Percentiles rank a stretch among this genome's conserved stretches.
These are phyloP conservation scores for Suillus brevipes DNA, from an alignment of 768 basidiomycete species.

Conservation along the genomic window DNA sequence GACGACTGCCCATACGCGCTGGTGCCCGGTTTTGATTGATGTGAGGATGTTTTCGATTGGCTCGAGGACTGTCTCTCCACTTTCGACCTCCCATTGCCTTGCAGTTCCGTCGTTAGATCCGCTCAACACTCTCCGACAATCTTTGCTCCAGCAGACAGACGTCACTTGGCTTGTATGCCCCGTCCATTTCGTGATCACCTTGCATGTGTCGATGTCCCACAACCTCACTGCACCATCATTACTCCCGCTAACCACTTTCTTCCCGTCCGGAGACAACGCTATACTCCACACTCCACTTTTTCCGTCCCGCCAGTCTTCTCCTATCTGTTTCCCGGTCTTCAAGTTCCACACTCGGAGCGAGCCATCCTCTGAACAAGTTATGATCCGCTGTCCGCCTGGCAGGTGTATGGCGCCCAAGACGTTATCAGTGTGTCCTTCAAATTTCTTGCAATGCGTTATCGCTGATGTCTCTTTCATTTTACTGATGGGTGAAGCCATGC, in stretches of 20 bases:
- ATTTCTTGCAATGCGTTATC: not conserved
- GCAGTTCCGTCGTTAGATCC: not conserved
- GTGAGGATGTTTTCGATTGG: no score
- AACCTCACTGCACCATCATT: not conserved
- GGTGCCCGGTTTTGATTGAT: not conserved
- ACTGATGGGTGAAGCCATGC: not conserved
- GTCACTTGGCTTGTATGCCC: accelerated
- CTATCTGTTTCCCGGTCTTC: not conserved
- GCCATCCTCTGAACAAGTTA: not conserved
- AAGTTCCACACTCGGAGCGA: not conserved
- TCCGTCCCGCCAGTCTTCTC: not conserved
- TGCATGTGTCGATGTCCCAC: not conserved
- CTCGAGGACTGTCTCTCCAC: no score
- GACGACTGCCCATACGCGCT: not conserved
- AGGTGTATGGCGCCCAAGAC: not conserved
- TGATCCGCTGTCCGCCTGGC: not conserved
- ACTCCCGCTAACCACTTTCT: not conserved
- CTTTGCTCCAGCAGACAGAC: not conserved
- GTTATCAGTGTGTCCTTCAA: not conserved
- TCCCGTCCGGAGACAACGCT: not conserved
- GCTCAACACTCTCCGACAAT: not conserved
- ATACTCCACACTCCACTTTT: not conserved
- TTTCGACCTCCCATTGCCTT: not conserved
- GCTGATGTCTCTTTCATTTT: not conserved
- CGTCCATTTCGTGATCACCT: not conserved